Evolutionary conservation across 306 rosid species (phyloP).

Genomic region (Trifolium dubium): DNA sequence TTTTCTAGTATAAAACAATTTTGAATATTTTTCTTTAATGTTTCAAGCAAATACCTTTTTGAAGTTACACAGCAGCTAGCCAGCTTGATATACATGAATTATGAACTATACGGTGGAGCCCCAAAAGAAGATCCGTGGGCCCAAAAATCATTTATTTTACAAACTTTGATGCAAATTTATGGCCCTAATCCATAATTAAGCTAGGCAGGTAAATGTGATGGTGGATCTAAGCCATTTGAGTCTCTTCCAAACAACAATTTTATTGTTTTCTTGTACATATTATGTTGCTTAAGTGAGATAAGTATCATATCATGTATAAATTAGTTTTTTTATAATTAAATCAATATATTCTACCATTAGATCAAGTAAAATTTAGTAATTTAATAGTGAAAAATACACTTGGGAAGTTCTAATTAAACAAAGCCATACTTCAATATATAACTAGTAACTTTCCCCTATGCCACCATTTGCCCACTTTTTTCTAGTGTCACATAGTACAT

Average conservation of each 20-base stretch:
- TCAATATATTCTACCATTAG: too few species aligned
- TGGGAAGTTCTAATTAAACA: too few species aligned
- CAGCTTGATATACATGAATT: slow-evolving; percentile 1
- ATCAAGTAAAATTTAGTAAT: too few species aligned
- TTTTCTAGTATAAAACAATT: neutral
- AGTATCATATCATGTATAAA: too few species aligned
- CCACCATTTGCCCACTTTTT: slow-evolving; percentile 37
- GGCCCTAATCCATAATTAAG: slow-evolving; percentile 37
- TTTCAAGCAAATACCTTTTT: slow-evolving; percentile 16
- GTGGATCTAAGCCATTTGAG: slow-evolving; percentile 74
- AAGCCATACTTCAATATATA: slow-evolving; percentile 31
- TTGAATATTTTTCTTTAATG: neutral
- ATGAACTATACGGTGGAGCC: slow-evolving; percentile 46
- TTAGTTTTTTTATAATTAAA: too few species aligned
- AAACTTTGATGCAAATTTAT: slow-evolving; percentile 53
- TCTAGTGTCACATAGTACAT: neutral
- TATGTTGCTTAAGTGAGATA: too few species aligned
- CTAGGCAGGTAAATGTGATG: slow-evolving; percentile 42
- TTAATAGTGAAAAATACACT: too few species aligned
- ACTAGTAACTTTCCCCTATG: slow-evolving; percentile 11
- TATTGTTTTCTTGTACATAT: too few species aligned
- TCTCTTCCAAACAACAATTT: slow-evolving; percentile 46
- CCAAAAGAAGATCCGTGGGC: slow-evolving; percentile 55
- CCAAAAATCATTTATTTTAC: slow-evolving; percentile 47
- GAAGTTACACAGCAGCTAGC: slow-evolving; percentile 17